Base-by-base conservation (phyloP, 306 rosid species). In the Hippophae gyantsensis region DNA sequence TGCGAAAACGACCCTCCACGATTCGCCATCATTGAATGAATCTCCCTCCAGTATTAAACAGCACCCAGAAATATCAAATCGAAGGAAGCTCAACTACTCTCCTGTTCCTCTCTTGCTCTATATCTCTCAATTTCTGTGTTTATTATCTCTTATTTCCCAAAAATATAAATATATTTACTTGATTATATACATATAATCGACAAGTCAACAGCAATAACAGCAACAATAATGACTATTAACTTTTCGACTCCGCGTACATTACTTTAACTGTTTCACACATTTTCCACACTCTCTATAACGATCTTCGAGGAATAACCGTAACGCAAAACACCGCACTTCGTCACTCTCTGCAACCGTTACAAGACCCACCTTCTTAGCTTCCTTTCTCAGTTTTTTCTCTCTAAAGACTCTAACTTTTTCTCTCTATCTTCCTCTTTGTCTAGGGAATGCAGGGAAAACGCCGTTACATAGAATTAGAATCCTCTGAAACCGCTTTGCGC, bases 21-120 rank as follows among this genome's bases (percentile, higher is more conserved):
- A 79, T 82, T 82, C 64, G 84, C 71, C 95, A 84, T 90, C 74
- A 46, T 67, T 75, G 71, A 73, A 78, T 1, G 38, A 32, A 32
- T 32, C 68, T 56, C 53, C 49, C 75, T 7, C 38, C 38, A 32
- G 5, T 32, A 58, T 43, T 13, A 61, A 55, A 60, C 40, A 32
- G 13, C 18, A 62, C 43, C 9, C 52, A 50, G 55, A 54, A 43
- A 60, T 14, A 47, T 14, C 12, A 48, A n/a, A 48, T 6, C 52
- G 5, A n/a, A 48, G 13, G 13, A 48, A 48, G 14, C 38, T 38
- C 42, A 61, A 43, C 43, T 13, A 56, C 2, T 27, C 59, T 56
- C 40, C 38, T 2, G 38, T 9, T 14, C 23, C 50, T 7, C 42
- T 32, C 14, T 38, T n/a, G 11, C 49, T 13, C 25, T 49, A 0